Conservation (phyloP, 2,329 filamentous ascomycete genomes). For the Dactylellina sp. region DNA sequence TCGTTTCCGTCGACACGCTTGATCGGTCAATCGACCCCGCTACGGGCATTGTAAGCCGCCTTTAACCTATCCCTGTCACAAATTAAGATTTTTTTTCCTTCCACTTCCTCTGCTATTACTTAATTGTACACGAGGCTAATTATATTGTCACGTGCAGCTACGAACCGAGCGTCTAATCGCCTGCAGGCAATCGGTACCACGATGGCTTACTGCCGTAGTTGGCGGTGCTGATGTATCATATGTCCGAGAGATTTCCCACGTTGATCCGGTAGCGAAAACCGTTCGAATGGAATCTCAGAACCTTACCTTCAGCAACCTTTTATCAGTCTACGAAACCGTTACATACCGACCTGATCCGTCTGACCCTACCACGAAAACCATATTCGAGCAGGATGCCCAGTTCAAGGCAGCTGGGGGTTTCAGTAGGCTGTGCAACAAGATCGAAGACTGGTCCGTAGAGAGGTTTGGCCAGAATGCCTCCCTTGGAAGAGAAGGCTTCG, state of each 20-base stretch:
- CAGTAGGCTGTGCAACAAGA: slow-evolving; percentile 95
- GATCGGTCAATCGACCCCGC: slow-evolving; percentile 74
- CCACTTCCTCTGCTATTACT: not conserved
- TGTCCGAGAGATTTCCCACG: slow-evolving; percentile 95
- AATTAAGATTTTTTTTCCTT: not conserved
- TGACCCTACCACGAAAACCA: slow-evolving; percentile 72
- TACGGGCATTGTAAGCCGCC: slow-evolving; percentile 74
- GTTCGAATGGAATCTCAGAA: slow-evolving; percentile 98
- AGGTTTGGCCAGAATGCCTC: slow-evolving; percentile 91
- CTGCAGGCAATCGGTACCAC: slow-evolving; percentile 75
- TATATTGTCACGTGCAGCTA: slow-evolving; percentile 65
- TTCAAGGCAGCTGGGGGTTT: slow-evolving; percentile 95
- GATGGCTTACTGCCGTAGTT: slow-evolving; percentile 83
- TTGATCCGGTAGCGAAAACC: slow-evolving; percentile 83
- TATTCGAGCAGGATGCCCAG: slow-evolving; percentile 88
- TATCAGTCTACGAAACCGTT: slow-evolving; percentile 93
- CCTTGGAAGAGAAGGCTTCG: slow-evolving; percentile 93
- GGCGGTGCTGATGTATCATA: slow-evolving; percentile 83
- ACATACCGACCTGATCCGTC: slow-evolving; percentile 75
- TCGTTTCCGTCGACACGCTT: slow-evolving; percentile 93
- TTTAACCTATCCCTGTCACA: slow-evolving; percentile 11
- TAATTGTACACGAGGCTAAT: slow-evolving; percentile 34
- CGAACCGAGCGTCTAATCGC: slow-evolving; percentile 78
- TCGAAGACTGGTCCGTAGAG: slow-evolving; percentile 90
- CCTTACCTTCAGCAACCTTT: slow-evolving; percentile 88